A percentile compares a stretch with the other conserved stretches of the same genome.
phyloP scores from a whole-genome alignment of 2,329 filamentous ascomycete genomes.

The Diaporthe capsici region DNA sequence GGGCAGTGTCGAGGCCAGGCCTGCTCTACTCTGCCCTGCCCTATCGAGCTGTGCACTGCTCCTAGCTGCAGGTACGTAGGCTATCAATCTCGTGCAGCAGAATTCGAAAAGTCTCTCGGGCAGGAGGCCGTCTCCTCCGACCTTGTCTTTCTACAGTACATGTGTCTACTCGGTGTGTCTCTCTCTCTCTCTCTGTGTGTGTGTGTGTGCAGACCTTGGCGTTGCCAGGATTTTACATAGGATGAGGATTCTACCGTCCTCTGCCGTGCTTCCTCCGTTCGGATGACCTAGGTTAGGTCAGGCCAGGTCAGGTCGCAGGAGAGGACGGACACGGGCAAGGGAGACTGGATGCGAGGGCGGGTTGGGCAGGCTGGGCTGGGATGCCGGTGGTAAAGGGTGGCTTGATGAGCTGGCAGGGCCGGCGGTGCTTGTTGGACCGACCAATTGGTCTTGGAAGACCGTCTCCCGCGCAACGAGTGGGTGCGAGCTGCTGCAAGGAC shows the following conservation, averaged over 20 bases:
- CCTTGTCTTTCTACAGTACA: neutral
- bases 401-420: slow-evolving; percentile 49
- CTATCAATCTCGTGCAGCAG: neutral
- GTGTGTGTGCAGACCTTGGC: neutral
- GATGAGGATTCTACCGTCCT: slow-evolving; percentile 16
- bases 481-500: slow-evolving; percentile 44
- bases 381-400: slow-evolving; percentile 47
- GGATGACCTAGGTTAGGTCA: neutral
- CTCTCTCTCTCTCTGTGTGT: no score
- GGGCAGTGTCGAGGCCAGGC: slow-evolving; percentile 23
- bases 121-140: slow-evolving; percentile 19
- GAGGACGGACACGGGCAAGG: neutral
- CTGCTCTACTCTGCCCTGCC: neutral
- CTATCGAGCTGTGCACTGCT: neutral
- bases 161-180: neutral
- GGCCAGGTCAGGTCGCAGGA: slow-evolving; percentile 13
- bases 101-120: slow-evolving; percentile 11
- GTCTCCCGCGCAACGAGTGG: slow-evolving; percentile 44
- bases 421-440: slow-evolving; percentile 47
- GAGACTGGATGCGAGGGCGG: slow-evolving; percentile 20
- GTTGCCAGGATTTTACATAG: neutral
- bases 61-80: slow-evolving; percentile 34
- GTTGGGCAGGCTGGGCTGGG: slow-evolving; percentile 44
- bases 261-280: slow-evolving; percentile 22
- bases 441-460: slow-evolving; percentile 48